These are phyloP conservation scores for Saccharomyces eubayanus DNA, from an alignment of 805 yeast species.

Conservation along the genomic window DNA sequence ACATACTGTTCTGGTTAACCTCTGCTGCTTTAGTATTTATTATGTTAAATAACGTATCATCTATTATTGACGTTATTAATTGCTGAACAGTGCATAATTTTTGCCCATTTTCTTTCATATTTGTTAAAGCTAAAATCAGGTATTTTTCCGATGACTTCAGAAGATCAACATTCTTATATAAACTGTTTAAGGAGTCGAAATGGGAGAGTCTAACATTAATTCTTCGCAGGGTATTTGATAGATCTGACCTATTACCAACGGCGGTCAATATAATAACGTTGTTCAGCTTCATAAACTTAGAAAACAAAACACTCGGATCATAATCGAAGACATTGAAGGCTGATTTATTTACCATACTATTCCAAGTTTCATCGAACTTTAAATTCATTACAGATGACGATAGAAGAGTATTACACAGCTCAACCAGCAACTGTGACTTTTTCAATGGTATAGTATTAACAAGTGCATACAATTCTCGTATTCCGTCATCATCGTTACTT, in stretches of 20 bases:
- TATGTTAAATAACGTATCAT: not conserved
- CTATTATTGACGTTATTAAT: not conserved
- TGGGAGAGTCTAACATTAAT: not conserved
- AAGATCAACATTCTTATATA: not conserved
- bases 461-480: slow-evolving; percentile 10
- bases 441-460: slow-evolving; percentile 8
- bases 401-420: not conserved
- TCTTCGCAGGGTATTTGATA: not conserved
- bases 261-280: not conserved
- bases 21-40: not conserved
- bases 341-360: slow-evolving; percentile 1
- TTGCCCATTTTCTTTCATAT: not conserved
- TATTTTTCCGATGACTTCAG: not conserved
- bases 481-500: not conserved
- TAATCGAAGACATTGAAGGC: not conserved
- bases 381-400: slow-evolving; percentile 2
- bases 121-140: not conserved
- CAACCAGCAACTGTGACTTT: slow-evolving; percentile 3
- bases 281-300: not conserved
- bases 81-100: not conserved
- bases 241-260: not conserved
- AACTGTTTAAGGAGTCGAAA: not conserved
- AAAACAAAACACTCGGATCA: not conserved
- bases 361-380: slow-evolving; percentile 11
- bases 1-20: not conserved